Evolutionary conservation across 2,329 filamentous ascomycete species (phyloP), one percentile per base, ranked within the genome.

Genomic region (Fusarium neocosmosporiellum): DNA sequence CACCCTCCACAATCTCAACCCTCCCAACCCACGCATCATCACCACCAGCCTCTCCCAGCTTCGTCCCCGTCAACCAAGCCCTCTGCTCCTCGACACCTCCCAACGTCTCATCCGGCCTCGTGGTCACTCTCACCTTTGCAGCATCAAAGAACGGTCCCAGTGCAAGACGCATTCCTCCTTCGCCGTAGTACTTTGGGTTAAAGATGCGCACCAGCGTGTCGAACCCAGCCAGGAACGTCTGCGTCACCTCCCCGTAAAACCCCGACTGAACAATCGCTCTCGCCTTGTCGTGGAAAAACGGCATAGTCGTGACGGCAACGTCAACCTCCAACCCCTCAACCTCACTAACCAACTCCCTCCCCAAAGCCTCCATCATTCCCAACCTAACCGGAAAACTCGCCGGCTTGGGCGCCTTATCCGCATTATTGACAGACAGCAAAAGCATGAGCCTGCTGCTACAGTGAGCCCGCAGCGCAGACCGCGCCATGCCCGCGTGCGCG

Each of bases 201-300:
- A 93, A 89, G 60, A 96, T 89, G 22, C 93, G 88, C 18, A 92
- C 89, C 8, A 95, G 82, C 0, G 93, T 96, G 76, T 96, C 93
- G 78, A 90, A 96, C 31, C 94, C 94, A 2, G 90, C 88, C 3
- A 95, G 87, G 76, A 93, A 93, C 5, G 93, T 83, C 75, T 94
- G 92, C 61, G 87, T 83, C 9, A 80, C 20, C 11, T 34, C 39
- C 33, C 16, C 64, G 72, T 89, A 90, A 39, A 84, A 83, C 0
- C 83, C 82, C 0, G 81, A 80, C 10, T 80, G 77, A 0, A 85
- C 82, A 31, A 95, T 90, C 1, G 89, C 89, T 14, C 77, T 73
- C 9, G 90, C 89, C 82, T 96, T 96, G 77, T 92, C 90, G 66
- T 90, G 89, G 76, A 96, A 96, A 78, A 92, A 95, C 0, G 93